Conservation (phyloP, 2,329 filamentous ascomycete species). For the Capronia epimyces region DNA sequence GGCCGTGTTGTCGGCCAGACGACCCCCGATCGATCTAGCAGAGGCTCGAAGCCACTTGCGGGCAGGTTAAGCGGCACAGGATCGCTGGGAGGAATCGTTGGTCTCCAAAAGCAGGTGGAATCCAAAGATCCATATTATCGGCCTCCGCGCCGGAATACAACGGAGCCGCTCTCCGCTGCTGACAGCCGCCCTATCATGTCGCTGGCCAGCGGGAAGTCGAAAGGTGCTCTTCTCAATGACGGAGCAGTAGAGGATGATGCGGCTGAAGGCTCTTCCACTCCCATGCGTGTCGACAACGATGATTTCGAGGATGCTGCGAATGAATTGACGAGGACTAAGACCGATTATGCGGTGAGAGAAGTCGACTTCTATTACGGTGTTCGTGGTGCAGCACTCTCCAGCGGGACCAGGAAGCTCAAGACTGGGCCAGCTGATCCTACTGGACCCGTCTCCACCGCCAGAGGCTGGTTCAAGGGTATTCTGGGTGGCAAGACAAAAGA, state of each 20-base stretch:
- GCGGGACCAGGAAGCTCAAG: constrained; percentile 76
- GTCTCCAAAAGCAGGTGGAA: constrained; percentile 46
- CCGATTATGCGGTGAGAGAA: constrained; percentile 77
- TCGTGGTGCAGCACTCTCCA: constrained; percentile 78
- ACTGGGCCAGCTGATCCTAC: constrained; percentile 94
- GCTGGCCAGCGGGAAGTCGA: constrained; percentile 43
- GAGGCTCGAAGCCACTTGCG: constrained; percentile 62
- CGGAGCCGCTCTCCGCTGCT: constrained; percentile 45
- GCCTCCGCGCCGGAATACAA: constrained; percentile 65
- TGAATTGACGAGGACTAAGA: constrained; percentile 46
- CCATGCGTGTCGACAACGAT: constrained; percentile 33
- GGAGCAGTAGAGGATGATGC: constrained; percentile 47
- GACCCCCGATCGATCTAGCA: constrained; percentile 64
- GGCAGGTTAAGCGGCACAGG: constrained; percentile 42
- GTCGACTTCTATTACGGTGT: constrained; percentile 96
- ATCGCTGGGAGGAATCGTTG: constrained; percentile 41
- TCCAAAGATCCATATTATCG: constrained; percentile 78
- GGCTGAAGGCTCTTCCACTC: constrained; percentile 31
- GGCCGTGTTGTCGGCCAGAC: constrained; percentile 44
- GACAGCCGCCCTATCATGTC: constrained; percentile 40
- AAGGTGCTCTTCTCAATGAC: constrained; percentile 30
- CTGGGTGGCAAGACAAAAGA: constrained; percentile 85
- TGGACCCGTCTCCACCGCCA: constrained; percentile 79
- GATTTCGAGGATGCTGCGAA: constrained; percentile 36
- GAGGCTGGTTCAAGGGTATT: constrained; percentile 77